A percentile compares a stretch with the other conserved stretches of the same genome.
Conservation (phyloP, 768 basidiomycete genomes). For the Xerocomellus intermedius region DNA sequence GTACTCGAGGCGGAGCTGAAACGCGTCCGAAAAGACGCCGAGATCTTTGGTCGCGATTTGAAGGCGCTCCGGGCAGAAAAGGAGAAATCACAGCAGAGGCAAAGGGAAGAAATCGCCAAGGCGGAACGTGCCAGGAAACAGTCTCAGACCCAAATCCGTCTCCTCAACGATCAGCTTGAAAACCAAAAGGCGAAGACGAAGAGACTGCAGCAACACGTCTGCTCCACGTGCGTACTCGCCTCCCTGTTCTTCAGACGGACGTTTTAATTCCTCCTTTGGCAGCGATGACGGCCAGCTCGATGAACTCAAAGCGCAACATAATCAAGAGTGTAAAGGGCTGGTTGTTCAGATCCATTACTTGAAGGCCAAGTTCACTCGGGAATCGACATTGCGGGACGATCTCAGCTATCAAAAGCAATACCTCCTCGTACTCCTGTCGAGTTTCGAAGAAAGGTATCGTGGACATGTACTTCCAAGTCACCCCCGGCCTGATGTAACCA, state of each 20-base stretch:
- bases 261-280: neutral
- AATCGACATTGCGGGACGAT: constrained; percentile 73
- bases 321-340: constrained; percentile 86
- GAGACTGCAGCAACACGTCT: constrained; percentile 54
- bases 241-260: neutral
- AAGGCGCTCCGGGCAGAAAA: constrained; percentile 66
- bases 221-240: constrained; percentile 48
- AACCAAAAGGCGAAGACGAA: constrained; percentile 42
- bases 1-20: constrained; percentile 69
- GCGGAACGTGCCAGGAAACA: constrained; percentile 70
- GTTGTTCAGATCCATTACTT: constrained; percentile 90
- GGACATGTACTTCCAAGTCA: neutral
- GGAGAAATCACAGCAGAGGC: constrained; percentile 54
- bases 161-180: constrained; percentile 66
- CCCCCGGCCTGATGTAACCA: constrained; percentile 1
- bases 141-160: constrained; percentile 58
- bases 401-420: constrained; percentile 88
- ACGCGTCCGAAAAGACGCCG: constrained; percentile 74
- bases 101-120: constrained; percentile 53
- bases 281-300: constrained; percentile 58
- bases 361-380: constrained; percentile 87
- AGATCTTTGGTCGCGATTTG: constrained; percentile 75
- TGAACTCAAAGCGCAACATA: constrained; percentile 63
- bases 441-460: constrained; percentile 65
- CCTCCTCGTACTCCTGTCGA: constrained; percentile 67